Evolutionary conservation across 352 stramenopile genomes (phyloP).

Genomic region (Phytophthora citricola): DNA sequence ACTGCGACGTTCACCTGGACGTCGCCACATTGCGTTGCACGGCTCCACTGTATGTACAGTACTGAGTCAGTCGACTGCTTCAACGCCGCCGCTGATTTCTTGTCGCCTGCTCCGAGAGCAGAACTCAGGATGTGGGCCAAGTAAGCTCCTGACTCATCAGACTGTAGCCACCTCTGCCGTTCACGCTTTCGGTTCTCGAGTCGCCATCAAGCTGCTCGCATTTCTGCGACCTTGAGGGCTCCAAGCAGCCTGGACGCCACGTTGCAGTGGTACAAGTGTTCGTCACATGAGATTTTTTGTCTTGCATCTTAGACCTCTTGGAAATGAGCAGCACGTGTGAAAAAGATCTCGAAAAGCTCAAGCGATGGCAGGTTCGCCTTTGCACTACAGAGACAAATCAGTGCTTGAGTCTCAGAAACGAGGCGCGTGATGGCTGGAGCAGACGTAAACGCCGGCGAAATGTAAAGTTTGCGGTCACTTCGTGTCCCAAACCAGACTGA

Average conservation of each 20-base stretch:
- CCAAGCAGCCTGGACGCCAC: constrained; percentile 17
- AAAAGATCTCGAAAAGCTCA: background rate
- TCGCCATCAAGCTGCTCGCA: background rate
- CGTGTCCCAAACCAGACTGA: constrained; percentile 22
- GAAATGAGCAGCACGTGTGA: constrained; percentile 24
- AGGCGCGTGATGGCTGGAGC: constrained; percentile 31
- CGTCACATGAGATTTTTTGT: constrained; percentile 22
- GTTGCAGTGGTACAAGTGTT: constrained; percentile 26
- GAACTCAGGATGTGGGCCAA: constrained; percentile 24
- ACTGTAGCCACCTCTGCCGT: constrained; percentile 16
- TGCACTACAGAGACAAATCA: constrained; percentile 32
- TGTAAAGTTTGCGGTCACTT: background rate
- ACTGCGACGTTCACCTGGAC: background rate
- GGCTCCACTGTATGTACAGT: background rate
- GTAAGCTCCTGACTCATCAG: constrained; percentile 24
- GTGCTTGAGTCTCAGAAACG: constrained; percentile 28
- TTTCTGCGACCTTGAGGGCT: constrained; percentile 6
- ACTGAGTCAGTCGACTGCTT: background rate
- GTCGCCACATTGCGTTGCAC: constrained; percentile 28
- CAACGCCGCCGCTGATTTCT: constrained; percentile 17
- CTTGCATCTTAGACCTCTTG: constrained; percentile 8
- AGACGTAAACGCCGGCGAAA: constrained; percentile 27
- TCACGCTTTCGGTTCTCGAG: constrained; percentile 15
- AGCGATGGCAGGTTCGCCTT: constrained; percentile 2
- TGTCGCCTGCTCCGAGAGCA: constrained; percentile 22